Evolutionary conservation across 1,139 yeast genomes (phyloP).

Genomic region (Tardiomyces blankii): DNA sequence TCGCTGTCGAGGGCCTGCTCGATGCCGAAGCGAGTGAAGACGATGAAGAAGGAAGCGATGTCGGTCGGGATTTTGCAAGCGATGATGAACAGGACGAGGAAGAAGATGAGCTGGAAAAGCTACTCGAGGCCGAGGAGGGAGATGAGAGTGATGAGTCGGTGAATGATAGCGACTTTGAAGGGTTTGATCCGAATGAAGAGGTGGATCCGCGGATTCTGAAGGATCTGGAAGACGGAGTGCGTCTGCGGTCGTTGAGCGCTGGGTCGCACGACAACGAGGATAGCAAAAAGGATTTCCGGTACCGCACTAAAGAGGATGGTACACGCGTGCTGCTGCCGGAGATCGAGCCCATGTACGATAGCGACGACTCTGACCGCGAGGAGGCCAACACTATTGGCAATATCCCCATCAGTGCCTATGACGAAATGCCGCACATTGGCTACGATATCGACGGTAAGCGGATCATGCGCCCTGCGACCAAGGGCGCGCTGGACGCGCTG

Average conservation of each 20-base stretch:
- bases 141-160: not conserved
- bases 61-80: conserved; percentile 5
- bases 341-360: conserved; percentile 83
- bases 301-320: conserved; percentile 5
- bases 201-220: conserved; percentile 7
- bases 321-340: conserved; percentile 71
- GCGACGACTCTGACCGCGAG: conserved; percentile 86
- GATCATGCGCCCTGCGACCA: conserved; percentile 97
- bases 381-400: conserved; percentile 85
- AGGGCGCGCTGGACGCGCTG: conserved; percentile 83
- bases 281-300: conserved; percentile 6
- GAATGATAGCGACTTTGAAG: conserved; percentile 7
- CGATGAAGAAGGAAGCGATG: conserved; percentile 12
- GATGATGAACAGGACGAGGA: conserved; percentile 15
- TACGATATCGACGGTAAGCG: conserved; percentile 95
- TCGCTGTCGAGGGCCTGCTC: not conserved
- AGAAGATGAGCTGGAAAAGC: conserved; percentile 14
- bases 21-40: conserved; percentile 10
- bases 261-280: conserved; percentile 5
- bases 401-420: conserved; percentile 86
- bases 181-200: conserved; percentile 9
- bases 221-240: conserved; percentile 11
- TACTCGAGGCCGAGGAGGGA: conserved; percentile 14
- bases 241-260: conserved; percentile 4
- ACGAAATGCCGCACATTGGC: conserved; percentile 95